Percentiles rank a stretch among this genome's conserved stretches.
These are phyloP conservation scores for Blastocystis sp. DNA, from an alignment of 352 stramenopile genomes.

Conservation along the genomic window DNA sequence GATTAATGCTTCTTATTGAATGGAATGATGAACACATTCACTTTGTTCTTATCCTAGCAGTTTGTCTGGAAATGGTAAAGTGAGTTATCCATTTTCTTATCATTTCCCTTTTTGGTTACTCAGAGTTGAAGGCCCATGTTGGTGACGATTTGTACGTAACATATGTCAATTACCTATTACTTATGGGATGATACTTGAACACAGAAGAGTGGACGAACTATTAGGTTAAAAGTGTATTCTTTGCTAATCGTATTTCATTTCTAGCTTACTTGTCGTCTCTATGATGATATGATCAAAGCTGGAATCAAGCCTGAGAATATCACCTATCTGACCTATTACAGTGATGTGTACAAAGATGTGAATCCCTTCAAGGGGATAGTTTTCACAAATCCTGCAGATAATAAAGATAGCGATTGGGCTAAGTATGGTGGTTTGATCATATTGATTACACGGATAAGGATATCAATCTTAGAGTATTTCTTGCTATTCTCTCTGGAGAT, in stretches of 20 bases:
- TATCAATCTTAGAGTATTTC: background rate
- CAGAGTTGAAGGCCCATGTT: too few relatives aligned
- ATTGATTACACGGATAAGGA: conserved; percentile 24
- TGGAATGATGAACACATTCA: too few relatives aligned
- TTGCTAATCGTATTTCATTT: too few relatives aligned
- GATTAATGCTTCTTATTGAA: too few relatives aligned
- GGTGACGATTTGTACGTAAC: too few relatives aligned
- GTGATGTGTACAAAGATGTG: background rate
- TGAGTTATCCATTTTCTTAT: too few relatives aligned
- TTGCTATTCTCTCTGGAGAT: too few relatives aligned
- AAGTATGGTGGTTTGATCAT: background rate
- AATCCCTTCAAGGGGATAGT: conserved; percentile 25
- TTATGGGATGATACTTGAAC: too few relatives aligned
- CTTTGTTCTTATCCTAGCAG: too few relatives aligned
- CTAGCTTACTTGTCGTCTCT: conserved; percentile 39
- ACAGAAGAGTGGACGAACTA: conserved; percentile 49
- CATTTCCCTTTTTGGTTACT: too few relatives aligned
- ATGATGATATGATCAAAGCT: conserved; percentile 8
- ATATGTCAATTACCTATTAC: too few relatives aligned
- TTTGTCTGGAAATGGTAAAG: too few relatives aligned
- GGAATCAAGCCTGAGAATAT: conserved; percentile 55
- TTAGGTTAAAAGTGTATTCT: conserved; percentile 41
- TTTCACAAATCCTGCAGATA: background rate
- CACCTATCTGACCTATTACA: background rate
- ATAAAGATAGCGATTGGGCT: background rate